A percentile compares a stretch with the other conserved stretches of the same genome.
phyloP scores from a whole-genome alignment of 176 grass and related monocot species.

The Stipa capillata region DNA sequence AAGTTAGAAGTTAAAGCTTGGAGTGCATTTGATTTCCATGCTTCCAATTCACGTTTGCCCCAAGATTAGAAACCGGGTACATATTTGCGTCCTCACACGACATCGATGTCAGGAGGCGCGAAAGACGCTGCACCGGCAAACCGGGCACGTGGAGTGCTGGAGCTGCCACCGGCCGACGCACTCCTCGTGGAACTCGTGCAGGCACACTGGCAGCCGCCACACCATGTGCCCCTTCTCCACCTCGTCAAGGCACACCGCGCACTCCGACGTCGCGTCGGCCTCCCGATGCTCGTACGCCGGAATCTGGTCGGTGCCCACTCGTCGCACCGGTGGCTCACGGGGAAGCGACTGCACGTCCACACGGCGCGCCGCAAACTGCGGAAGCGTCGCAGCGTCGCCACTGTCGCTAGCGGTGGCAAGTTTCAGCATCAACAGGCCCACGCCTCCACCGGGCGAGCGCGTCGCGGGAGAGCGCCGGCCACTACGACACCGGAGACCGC shows the following conservation, averaged over 20 bases:
- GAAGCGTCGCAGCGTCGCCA: neutral
- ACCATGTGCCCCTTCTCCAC: slow-evolving; percentile 29
- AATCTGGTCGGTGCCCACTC: neutral
- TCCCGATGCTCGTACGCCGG: slow-evolving; percentile 25
- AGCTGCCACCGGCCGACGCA: slow-evolving; percentile 15
- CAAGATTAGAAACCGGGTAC: too few relatives aligned
- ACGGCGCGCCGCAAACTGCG: neutral
- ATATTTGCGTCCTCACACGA: too few relatives aligned
- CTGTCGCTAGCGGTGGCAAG: neutral
- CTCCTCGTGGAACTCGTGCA: slow-evolving; percentile 15
- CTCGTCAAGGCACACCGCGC: slow-evolving; percentile 26
- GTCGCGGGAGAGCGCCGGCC: neutral
- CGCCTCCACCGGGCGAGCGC: neutral
- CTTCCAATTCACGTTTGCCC: too few relatives aligned
- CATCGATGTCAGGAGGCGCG: neutral
- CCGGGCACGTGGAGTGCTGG: neutral
- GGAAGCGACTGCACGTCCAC: neutral
- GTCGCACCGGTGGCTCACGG: neutral
- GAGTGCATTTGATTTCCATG: too few relatives aligned
- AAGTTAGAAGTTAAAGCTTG: too few relatives aligned
- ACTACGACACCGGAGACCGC: neutral
- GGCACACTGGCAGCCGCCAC: slow-evolving; percentile 31
- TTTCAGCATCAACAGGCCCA: too few relatives aligned
- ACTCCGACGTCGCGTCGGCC: neutral
- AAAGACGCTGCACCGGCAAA: slow-evolving; percentile 13